Conservation (phyloP, 768 basidiomycete species). For the Russula sp. region DNA sequence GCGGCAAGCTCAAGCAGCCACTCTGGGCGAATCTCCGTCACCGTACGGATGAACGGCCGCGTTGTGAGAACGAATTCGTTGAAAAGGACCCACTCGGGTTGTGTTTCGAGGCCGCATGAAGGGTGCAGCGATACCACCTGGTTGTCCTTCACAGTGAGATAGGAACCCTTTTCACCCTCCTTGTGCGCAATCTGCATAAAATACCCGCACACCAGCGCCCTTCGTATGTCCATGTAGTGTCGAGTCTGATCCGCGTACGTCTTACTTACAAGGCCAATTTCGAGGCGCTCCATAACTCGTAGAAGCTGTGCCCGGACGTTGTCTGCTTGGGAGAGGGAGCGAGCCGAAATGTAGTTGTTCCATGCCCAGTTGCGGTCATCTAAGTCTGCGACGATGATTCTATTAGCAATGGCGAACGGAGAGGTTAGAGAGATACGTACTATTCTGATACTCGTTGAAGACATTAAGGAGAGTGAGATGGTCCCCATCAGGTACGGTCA, state of each 20-base stretch:
- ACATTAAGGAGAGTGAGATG: constrained; percentile 94
- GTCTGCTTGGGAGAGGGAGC: constrained; percentile 85
- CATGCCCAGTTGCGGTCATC: constrained; percentile 85
- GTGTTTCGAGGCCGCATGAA: constrained; percentile 80
- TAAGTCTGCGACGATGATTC: constrained; percentile 33
- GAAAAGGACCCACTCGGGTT: constrained; percentile 90
- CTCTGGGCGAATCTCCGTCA: constrained; percentile 80
- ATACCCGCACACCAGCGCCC: constrained; percentile 86
- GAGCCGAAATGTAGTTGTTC: constrained; percentile 80
- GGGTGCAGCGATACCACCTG: constrained; percentile 84
- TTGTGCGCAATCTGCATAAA: constrained; percentile 99
- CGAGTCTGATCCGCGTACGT: constrained; percentile 50
- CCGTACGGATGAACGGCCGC: constrained; percentile 83
- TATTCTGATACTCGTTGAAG: constrained; percentile 86
- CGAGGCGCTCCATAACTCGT: constrained; percentile 88
- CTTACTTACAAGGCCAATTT: constrained; percentile 69
- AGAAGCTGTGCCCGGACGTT: constrained; percentile 89
- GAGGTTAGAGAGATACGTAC: constrained; percentile 43
- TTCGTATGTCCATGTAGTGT: constrained; percentile 70
- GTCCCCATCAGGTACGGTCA: constrained; percentile 94
- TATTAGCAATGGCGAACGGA: neutral
- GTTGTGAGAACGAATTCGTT: constrained; percentile 96
- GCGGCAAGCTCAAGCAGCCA: constrained; percentile 71
- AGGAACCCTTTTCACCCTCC: constrained; percentile 85
- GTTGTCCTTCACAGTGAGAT: constrained; percentile 92